Percentiles rank a stretch among this genome's conserved stretches.
Evolutionary conservation across 805 yeast species (phyloP).

Genomic region (Ogataea chonburiensis): DNA sequence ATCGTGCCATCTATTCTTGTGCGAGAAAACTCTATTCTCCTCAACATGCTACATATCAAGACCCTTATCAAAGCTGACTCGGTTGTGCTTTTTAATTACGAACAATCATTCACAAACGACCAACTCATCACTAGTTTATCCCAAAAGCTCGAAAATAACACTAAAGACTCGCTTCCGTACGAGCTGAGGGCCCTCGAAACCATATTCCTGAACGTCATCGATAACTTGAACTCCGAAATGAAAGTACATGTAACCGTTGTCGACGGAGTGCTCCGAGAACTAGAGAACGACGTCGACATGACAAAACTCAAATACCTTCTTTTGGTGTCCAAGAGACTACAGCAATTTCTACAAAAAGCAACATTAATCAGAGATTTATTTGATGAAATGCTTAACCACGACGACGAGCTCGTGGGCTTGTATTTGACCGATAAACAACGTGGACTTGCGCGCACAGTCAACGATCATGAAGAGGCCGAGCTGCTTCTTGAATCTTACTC

Average conservation of each 20-base stretch:
- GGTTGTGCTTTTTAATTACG: constrained; percentile 48
- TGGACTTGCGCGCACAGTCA: constrained; percentile 47
- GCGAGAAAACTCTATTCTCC: constrained; percentile 44
- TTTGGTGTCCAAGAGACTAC: constrained; percentile 79
- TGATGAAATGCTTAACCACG: constrained; percentile 83
- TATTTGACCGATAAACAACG: constrained; percentile 63
- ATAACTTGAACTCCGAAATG: constrained; percentile 82
- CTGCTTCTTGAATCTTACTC: constrained; percentile 87
- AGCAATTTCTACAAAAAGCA: constrained; percentile 83
- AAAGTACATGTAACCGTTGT: constrained; percentile 78
- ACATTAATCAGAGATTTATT: constrained; percentile 76
- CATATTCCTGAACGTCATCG: constrained; percentile 74
- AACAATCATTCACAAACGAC: constrained; percentile 45
- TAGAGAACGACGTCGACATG: constrained; percentile 81
- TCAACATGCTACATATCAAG: constrained; percentile 48
- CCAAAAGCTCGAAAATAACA: constrained; percentile 36
- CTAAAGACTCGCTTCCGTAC: constrained; percentile 58
- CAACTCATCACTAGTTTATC: constrained; percentile 44
- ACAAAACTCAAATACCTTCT: constrained; percentile 74
- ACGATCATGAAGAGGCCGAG: constrained; percentile 85
- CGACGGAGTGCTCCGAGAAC: constrained; percentile 66
- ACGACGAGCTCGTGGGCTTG: constrained; percentile 80
- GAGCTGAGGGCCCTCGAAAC: constrained; percentile 91
- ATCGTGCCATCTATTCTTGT: constrained; percentile 57
- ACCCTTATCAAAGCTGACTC: constrained; percentile 53